Conservation (phyloP, 805 yeast species). For the Kockiozyma suomiensis region DNA sequence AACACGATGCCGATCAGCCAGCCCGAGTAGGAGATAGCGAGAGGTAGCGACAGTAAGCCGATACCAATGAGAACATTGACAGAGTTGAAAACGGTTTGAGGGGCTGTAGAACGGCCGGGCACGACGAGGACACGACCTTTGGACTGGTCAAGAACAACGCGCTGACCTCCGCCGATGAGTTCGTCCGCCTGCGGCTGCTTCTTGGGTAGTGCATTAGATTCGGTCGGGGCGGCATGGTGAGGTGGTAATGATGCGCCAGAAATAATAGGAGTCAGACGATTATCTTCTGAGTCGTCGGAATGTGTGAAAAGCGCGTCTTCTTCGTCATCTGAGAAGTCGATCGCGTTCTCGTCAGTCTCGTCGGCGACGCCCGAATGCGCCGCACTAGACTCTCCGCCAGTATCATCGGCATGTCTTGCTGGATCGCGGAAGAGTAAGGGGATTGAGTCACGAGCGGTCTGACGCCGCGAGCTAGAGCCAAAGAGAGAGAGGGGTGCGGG, state of each 20-base stretch:
- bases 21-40: conserved; percentile 66
- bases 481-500: conserved; percentile 43
- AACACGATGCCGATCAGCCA: conserved; percentile 62
- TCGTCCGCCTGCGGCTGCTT: conserved; percentile 8
- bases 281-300: neutral
- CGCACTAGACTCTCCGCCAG: neutral
- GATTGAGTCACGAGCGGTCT: conserved; percentile 50
- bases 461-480: neutral
- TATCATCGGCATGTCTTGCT: neutral
- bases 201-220: neutral
- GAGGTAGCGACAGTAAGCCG: conserved; percentile 67
- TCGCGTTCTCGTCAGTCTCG: conserved; percentile 8
- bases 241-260: conserved; percentile 2
- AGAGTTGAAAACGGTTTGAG: conserved; percentile 69
- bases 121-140: conserved; percentile 73
- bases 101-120: conserved; percentile 79
- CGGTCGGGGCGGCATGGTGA: conserved; percentile 1
- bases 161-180: conserved; percentile 22
- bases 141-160: conserved; percentile 56
- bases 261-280: neutral
- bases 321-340: conserved; percentile 9
- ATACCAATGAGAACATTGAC: conserved; percentile 69
- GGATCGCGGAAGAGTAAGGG: conserved; percentile 55
- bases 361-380: neutral
- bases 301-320: neutral